phyloP scores from a whole-genome alignment of 176 grass and related monocot species.

The Rhipidocladum racemiflorum region DNA sequence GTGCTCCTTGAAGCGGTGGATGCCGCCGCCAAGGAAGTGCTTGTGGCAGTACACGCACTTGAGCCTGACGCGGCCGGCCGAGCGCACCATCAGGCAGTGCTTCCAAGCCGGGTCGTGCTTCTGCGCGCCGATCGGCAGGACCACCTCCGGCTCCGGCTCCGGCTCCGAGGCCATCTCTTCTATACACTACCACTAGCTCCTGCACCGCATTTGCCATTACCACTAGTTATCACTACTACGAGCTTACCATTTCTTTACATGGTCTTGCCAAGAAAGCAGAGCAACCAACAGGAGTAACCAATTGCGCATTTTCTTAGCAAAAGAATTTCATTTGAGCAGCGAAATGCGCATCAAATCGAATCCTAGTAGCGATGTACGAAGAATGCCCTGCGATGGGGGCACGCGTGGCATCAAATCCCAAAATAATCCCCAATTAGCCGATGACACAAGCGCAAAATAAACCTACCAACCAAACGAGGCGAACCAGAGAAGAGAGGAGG shows the following conservation, averaged over 20 bases:
- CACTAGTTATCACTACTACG: not conserved
- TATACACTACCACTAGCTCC: not conserved
- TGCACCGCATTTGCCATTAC: not conserved
- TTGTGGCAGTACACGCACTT: conserved; percentile 89
- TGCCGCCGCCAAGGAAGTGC: conserved; percentile 82
- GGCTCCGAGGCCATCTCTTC: conserved; percentile 13
- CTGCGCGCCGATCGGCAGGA: conserved; percentile 70
- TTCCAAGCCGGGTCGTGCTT: conserved; percentile 97
- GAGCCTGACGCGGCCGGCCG: conserved; percentile 57
- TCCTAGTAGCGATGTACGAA: not conserved
- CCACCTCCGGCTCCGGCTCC: conserved; percentile 32
- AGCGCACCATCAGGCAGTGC: conserved; percentile 79
- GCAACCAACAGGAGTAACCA: not conserved
- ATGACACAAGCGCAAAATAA: not conserved
- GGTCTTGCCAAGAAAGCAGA: not conserved
- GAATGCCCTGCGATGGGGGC: not conserved
- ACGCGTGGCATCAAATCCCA: not conserved
- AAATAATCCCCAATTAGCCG: not conserved
- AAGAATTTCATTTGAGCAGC: not conserved
- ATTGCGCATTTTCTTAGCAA: not conserved
- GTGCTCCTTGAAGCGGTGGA: conserved; percentile 99
- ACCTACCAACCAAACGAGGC: not conserved
- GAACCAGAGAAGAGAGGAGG: not conserved
- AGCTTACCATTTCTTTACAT: not conserved
- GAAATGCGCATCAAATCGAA: not conserved